Percentiles rank a stretch among this genome's conserved stretches.
phyloP scores from a whole-genome alignment of 768 basidiomycete genomes.

The Suillus subaureus region DNA sequence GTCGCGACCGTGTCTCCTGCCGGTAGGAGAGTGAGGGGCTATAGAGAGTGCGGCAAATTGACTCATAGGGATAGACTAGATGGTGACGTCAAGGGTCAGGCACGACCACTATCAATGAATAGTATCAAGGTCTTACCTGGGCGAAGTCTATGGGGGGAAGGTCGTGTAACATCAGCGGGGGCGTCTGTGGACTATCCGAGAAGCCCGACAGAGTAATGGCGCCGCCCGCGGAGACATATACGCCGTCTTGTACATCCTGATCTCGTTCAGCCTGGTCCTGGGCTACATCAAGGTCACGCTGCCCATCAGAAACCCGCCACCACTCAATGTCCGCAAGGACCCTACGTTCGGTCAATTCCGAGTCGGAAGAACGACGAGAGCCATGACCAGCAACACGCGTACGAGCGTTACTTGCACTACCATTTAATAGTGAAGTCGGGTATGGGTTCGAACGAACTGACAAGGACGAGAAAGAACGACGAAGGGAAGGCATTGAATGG shows the following conservation, averaged over 20 bases:
- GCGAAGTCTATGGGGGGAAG: slow-evolving; percentile 22
- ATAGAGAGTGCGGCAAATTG: slow-evolving; percentile 60
- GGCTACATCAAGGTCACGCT: slow-evolving; percentile 47
- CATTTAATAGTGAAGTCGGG: slow-evolving; percentile 42
- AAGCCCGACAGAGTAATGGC: slow-evolving; percentile 40
- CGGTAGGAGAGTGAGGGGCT: slow-evolving; percentile 52
- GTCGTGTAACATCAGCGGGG: slow-evolving; percentile 27
- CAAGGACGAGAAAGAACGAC: slow-evolving; percentile 73
- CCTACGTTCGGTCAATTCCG: slow-evolving; percentile 63
- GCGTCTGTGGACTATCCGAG: slow-evolving; percentile 39
- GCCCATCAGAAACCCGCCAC: slow-evolving; percentile 80
- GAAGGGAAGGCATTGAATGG: slow-evolving; percentile 69
- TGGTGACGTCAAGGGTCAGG: slow-evolving; percentile 11
- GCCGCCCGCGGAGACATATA: slow-evolving; percentile 22
- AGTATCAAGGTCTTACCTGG: slow-evolving; percentile 24
- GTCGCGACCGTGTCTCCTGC: slow-evolving; percentile 42
- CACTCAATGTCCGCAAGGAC: slow-evolving; percentile 88
- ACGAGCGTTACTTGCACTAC: slow-evolving; percentile 36
- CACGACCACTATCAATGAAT: not conserved
- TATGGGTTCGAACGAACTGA: slow-evolving; percentile 73
- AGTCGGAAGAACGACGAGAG: slow-evolving; percentile 66
- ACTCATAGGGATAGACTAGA: slow-evolving; percentile 37
- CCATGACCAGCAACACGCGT: slow-evolving; percentile 38
- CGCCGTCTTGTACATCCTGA: slow-evolving; percentile 12
- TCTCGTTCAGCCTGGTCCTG: slow-evolving; percentile 25